Base-by-base conservation (phyloP, 768 basidiomycete species). In the Strobilomyces confusus region DNA sequence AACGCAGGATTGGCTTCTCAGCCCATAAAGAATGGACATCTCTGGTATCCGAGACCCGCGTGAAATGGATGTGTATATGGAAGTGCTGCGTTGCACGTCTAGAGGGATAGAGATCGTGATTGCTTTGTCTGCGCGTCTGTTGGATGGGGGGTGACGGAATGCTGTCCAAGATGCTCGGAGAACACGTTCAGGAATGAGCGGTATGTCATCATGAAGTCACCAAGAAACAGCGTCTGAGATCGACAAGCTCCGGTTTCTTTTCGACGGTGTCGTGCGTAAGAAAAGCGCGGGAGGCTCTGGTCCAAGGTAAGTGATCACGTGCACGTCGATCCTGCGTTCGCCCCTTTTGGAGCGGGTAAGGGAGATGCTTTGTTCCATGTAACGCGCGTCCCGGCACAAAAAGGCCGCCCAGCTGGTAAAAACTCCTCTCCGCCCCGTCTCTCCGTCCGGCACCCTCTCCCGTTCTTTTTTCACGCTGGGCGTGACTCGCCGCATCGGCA, bases 331-430 rank as follows among this genome's bases (percentile, higher is more conserved):
- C 56, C 43, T 30, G 12, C 9, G 13, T 42, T 2, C 11, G 2
- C 20, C 56, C 38, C 15, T 42, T 58, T 57, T 45, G 19, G 44
- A 42, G 14, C 38, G 38, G 20, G 8, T 26, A 43, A 26, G 42
- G 23, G 42, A 36, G 12, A 32, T 63, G 48, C 61, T 49, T 63
- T 63, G 51, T 62, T 45, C 40, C 20, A 4, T 52, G 57, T 63
- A 57, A 61, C 60, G 48, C 44, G 8, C 9, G 38, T 50, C 41
- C 29, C 30, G 32, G 51, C 22, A 54, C 26, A 45, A 55, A 34
- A 19, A 19, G 13, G 4, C 23, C 11, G 37, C 32, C 11, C 23
- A 9, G n/a, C 41, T 8, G 52, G 63, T 62, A 65, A 65, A 60
- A 53, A 55, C 23, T 7, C 17, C 32, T 26, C 8, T 1, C n/a